Conservation (phyloP, 169 alveolate species). For the Plasmodium yoelii region DNA sequence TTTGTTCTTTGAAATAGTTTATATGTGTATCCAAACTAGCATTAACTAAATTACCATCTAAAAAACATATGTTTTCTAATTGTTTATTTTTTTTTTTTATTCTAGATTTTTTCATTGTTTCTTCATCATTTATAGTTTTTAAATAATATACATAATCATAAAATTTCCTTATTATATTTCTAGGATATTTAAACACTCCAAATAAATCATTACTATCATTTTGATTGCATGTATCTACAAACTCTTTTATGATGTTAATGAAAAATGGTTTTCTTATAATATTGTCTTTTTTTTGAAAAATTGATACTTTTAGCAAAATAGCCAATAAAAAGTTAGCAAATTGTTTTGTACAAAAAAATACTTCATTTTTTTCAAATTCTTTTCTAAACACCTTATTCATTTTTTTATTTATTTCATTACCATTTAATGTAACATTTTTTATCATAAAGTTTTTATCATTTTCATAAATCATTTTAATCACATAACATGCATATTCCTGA, state of each 20-base stretch:
- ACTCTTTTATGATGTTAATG: conserved; percentile 19
- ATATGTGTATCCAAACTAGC: conserved; percentile 60
- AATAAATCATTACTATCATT: conserved; percentile 16
- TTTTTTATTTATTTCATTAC: background rate
- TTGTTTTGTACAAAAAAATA: conserved; percentile 31
- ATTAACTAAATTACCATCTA: conserved; percentile 52
- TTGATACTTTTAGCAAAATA: conserved; percentile 33
- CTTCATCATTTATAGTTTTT: conserved; percentile 31
- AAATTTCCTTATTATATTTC: conserved; percentile 52
- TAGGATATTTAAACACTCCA: conserved; percentile 44
- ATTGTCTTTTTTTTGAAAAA: conserved; percentile 18
- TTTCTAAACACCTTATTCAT: background rate
- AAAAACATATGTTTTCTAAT: conserved; percentile 34
- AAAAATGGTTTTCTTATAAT: conserved; percentile 47
- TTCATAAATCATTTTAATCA: conserved; percentile 64
- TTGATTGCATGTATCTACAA: conserved; percentile 5
- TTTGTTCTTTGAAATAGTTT: conserved; percentile 49
- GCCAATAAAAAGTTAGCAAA: conserved; percentile 45
- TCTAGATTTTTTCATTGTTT: conserved; percentile 11
- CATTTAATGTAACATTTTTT: conserved; percentile 48
- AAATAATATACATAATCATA: conserved; percentile 62
- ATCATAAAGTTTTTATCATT: conserved; percentile 39
- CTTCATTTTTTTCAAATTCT: conserved; percentile 8
- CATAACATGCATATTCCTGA: conserved; percentile 46
- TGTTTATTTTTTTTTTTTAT: conserved; percentile 32